phyloP scores from a whole-genome alignment of 768 basidiomycete genomes.

The Suillus clintonianus region DNA sequence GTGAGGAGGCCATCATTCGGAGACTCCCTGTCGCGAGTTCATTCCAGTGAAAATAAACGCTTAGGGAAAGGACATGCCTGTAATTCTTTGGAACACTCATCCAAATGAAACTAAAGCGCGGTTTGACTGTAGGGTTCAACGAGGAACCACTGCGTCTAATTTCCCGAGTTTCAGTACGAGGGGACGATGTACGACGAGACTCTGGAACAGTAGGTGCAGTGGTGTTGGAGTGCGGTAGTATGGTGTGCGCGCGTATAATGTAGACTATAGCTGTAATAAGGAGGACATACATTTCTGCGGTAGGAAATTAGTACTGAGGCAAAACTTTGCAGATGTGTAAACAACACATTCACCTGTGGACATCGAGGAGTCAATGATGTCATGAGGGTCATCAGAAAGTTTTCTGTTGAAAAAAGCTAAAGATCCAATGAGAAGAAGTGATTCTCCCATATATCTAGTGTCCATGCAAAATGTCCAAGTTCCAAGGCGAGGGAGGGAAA shows the following conservation, averaged over 20 bases:
- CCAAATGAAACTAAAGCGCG: slow-evolving; percentile 75
- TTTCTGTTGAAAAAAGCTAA: slow-evolving; percentile 56
- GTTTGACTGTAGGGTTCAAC: slow-evolving; percentile 38
- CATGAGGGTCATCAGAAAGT: slow-evolving; percentile 16
- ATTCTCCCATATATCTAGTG: slow-evolving; percentile 62
- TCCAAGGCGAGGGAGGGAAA: slow-evolving; percentile 45
- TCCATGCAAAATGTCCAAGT: slow-evolving; percentile 59
- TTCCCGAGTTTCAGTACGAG: slow-evolving; percentile 52
- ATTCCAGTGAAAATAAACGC: slow-evolving; percentile 1
- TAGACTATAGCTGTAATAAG: slow-evolving; percentile 58
- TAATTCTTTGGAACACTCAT: slow-evolving; percentile 92
- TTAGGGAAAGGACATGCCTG: slow-evolving; percentile 45
- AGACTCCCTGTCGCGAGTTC: slow-evolving; percentile 55
- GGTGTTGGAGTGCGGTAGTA: slow-evolving; percentile 34
- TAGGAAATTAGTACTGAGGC: slow-evolving; percentile 7
- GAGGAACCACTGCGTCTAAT: slow-evolving; percentile 36
- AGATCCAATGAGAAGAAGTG: slow-evolving; percentile 62
- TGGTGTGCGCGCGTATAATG: slow-evolving; percentile 60
- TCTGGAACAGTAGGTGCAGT: slow-evolving; percentile 15
- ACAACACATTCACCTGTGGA: slow-evolving; percentile 46
- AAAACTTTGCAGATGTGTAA: not conserved
- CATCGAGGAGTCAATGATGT: slow-evolving; percentile 42
- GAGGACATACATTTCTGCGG: slow-evolving; percentile 59
- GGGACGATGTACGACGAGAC: slow-evolving; percentile 33
- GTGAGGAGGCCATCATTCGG: slow-evolving; percentile 85